Evolutionary conservation across 139 green algal genomes (phyloP), one percentile per base, ranked within the genome.

Genomic region (Chlorella sp.): DNA sequence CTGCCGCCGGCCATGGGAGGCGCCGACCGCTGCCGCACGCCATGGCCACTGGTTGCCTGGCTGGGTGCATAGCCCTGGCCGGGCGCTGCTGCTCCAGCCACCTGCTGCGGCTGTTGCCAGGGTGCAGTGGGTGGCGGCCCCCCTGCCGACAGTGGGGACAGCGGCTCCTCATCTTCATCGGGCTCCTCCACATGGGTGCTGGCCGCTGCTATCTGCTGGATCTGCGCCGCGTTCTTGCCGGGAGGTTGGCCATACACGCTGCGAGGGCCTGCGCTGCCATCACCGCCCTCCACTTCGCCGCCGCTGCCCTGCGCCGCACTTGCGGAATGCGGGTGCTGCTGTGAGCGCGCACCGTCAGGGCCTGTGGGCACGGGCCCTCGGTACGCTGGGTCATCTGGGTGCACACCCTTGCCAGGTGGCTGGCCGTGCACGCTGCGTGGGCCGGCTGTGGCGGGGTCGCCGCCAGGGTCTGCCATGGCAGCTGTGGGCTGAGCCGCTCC

Each of bases 341-440:
- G 16, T 9, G 51, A 60, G 51, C 2, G n/a, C 34, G 47, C 25
- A 1, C 20, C 38, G 0, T 26, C 26, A 0, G 73, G 73, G 2
- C 30, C 74, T 36, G 51, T 60, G 18, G 51, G 51, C 51, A 60
- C 51, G 11, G 51, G 15, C 51, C 51, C 51, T 60, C 51, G 51
- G 51, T 73, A 82, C 12, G 34, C 60, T 5, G 76, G 76, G 26
- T 82, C 76, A 17, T 82, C 76, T 26, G 76, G 76, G 36, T 82
- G 60, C 5, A 63, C 60, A 28, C 71, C 60, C 76, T 82, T 82
- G 76, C 76, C 76, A 20, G 76, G 76, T 5, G 76, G 76, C 76
- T 82, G 76, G 76, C 34, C 60, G 30, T 82, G 60, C 60, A 82
- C 38, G 39, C 76, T 82, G 21, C 76, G 23, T 3, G 76, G 57